These are phyloP conservation scores for Coemansia sp. DNA, from an alignment of 192 early-diverging fungal genomes.

Conservation along the genomic window DNA sequence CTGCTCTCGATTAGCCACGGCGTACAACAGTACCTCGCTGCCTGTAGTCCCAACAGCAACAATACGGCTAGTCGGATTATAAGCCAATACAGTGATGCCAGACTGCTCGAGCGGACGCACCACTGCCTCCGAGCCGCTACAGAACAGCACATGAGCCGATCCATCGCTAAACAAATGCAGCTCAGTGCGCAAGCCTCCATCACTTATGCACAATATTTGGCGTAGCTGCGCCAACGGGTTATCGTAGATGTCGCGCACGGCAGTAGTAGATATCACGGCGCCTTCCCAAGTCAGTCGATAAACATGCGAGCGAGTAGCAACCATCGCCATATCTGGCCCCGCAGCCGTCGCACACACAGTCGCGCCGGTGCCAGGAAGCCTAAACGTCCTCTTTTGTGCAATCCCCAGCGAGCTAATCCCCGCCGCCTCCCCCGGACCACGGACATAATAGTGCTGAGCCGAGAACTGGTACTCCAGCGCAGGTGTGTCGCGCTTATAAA, in stretches of 20 bases:
- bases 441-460: slow-evolving; percentile 44
- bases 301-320: slow-evolving; percentile 26
- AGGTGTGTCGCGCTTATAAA: slow-evolving; percentile 15
- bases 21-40: slow-evolving; percentile 27
- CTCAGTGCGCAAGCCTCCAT: slow-evolving; percentile 3
- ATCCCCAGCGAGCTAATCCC: slow-evolving; percentile 30
- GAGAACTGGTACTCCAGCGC: slow-evolving; percentile 43
- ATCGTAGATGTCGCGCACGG: slow-evolving; percentile 15
- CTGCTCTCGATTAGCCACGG: background rate
- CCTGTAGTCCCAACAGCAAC: slow-evolving; percentile 26
- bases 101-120: background rate
- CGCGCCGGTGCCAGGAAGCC: slow-evolving; percentile 18
- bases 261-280: slow-evolving; percentile 8
- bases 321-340: slow-evolving; percentile 7
- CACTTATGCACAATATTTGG: slow-evolving; percentile 15
- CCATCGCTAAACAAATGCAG: slow-evolving; percentile 31
- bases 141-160: slow-evolving; percentile 9
- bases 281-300: slow-evolving; percentile 33
- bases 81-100: slow-evolving; percentile 18
- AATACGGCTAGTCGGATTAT: slow-evolving; percentile 21
- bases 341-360: slow-evolving; percentile 28
- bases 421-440: slow-evolving; percentile 44
- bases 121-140: background rate
- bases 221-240: slow-evolving; percentile 11
- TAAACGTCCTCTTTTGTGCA: slow-evolving; percentile 33